Base-by-base conservation (phyloP, 768 basidiomycete species). In the Mycena belliarum region DNA sequence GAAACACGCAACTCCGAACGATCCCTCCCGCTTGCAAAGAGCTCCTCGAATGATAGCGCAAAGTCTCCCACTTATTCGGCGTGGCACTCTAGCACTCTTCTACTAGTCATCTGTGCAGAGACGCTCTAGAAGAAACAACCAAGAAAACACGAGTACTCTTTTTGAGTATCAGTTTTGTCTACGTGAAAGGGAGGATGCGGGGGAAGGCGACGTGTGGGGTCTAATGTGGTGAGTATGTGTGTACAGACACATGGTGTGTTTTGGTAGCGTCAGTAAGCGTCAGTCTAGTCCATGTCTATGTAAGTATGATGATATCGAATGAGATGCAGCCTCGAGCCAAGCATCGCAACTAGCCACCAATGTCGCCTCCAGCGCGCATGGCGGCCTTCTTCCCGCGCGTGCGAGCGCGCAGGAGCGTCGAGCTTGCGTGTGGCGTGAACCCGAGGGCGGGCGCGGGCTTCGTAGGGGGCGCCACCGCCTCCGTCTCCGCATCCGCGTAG, bases 381-480 rank as follows among this genome's bases (percentile, higher is more conserved):
- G 56, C 54, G 2, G 54, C 54, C 40, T 56, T 60, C 40, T 60
- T 60, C 14, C 49, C 59, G 12, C 54, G 49, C 14, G 59, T 55
- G 16, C 59, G 54, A 16, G 26, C 59, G 21, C 59, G 59, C 6
- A 24, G 10, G 32, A 60, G n/a, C 11, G 43, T 42, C 15, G 59
- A 23, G 38, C 26, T 55, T 38, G 25, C n/a, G 25, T 24, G 59
- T 33, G 59, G 59, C 25, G 38, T 56, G 32, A 60, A 60, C 4
- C 59, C 59, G 21, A 60, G 54, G 6, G 45, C 43, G 3, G 54
- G 26, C 23, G 29, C 2, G n/a, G 49, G 49, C 40, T 60, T 52
- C 23, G 18, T 44, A 25, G 25, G 25, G 20, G 49, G 28, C 6
- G 24, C 60, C 12, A 7, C 33, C 70, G 75, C 43, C 70, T 66